Percentiles rank a stretch among this genome's conserved stretches.
These are phyloP conservation scores for Cnidoscolus chayamansa DNA, from an alignment of 441 rosid genomes.

Conservation along the genomic window DNA sequence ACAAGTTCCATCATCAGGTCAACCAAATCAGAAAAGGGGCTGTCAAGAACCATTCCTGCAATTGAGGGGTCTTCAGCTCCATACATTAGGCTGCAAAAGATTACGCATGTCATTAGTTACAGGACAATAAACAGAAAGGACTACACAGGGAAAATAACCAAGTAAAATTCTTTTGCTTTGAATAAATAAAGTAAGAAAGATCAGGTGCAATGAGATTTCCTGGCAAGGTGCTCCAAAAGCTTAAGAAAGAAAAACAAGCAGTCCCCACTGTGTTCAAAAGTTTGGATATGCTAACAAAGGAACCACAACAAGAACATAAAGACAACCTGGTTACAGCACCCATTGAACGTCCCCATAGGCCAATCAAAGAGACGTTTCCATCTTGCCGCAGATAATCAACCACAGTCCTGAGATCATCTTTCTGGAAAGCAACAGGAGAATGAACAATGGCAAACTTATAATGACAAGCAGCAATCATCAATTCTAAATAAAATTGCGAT, in stretches of 20 bases:
- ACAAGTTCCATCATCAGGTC: constrained; percentile 98
- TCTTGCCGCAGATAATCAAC: constrained; percentile 82
- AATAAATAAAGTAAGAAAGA: neutral
- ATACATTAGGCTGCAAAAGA: constrained; percentile 73
- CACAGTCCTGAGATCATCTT: constrained; percentile 84
- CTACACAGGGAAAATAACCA: neutral
- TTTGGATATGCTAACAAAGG: constrained; percentile 11
- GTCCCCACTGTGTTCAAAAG: neutral
- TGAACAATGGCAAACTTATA: constrained; percentile 21
- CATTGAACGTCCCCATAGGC: constrained; percentile 99
- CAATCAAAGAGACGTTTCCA: constrained; percentile 91
- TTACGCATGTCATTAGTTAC: constrained; percentile 20
- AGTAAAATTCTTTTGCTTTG: neutral
- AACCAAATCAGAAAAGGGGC: constrained; percentile 95
- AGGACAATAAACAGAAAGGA: constrained; percentile 17
- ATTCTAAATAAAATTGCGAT: constrained; percentile 15
- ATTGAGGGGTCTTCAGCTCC: constrained; percentile 98
- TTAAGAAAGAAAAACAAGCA: constrained; percentile 1
- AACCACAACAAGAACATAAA: constrained; percentile 20
- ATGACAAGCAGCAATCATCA: neutral
- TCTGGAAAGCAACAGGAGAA: constrained; percentile 51
- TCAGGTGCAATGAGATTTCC: constrained; percentile 3
- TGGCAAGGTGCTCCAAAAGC: neutral
- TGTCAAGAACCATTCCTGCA: constrained; percentile 97
- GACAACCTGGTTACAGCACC: constrained; percentile 91